These are phyloP conservation scores for Toxoplasma gondii DNA, from an alignment of 169 alveolate species.

Conservation along the genomic window DNA sequence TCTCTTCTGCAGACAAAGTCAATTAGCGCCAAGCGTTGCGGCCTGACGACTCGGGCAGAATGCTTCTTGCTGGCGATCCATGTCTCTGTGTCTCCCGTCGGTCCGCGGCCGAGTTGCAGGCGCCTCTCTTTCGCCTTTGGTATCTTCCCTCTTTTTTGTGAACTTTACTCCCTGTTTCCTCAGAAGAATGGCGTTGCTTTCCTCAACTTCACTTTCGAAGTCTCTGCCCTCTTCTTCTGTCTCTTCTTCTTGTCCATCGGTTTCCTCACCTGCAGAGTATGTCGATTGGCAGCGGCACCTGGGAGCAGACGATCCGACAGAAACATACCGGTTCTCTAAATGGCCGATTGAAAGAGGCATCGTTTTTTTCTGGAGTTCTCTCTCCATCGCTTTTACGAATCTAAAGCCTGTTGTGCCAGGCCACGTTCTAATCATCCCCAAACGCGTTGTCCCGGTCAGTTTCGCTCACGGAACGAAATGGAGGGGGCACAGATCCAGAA, in stretches of 20 bases:
- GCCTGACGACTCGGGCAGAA: too few relatives aligned
- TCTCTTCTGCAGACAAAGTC: too few relatives aligned
- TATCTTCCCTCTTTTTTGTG: background rate
- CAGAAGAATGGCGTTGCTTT: background rate
- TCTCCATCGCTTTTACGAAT: slow-evolving; percentile 42
- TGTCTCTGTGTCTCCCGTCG: too few relatives aligned
- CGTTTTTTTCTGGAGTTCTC: slow-evolving; percentile 23
- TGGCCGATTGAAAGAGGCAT: slow-evolving; percentile 13
- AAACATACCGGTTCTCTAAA: background rate
- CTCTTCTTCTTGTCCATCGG: background rate
- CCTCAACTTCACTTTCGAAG: background rate
- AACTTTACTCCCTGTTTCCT: background rate
- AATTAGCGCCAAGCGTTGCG: too few relatives aligned
- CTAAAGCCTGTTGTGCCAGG: slow-evolving; percentile 63
- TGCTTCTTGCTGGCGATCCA: too few relatives aligned
- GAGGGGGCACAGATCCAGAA: background rate
- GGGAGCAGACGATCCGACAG: slow-evolving; percentile 19
- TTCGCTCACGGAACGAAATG: background rate
- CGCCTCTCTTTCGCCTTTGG: background rate
- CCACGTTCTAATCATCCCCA: slow-evolving; percentile 52
- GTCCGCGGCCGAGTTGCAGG: too few relatives aligned
- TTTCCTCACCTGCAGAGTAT: background rate
- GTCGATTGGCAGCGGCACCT: background rate
- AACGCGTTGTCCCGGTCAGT: slow-evolving; percentile 33
- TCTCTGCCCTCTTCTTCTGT: background rate